phyloP scores from a whole-genome alignment of 768 basidiomycete genomes.

The Pseudohyphozyma bogoriensis region DNA sequence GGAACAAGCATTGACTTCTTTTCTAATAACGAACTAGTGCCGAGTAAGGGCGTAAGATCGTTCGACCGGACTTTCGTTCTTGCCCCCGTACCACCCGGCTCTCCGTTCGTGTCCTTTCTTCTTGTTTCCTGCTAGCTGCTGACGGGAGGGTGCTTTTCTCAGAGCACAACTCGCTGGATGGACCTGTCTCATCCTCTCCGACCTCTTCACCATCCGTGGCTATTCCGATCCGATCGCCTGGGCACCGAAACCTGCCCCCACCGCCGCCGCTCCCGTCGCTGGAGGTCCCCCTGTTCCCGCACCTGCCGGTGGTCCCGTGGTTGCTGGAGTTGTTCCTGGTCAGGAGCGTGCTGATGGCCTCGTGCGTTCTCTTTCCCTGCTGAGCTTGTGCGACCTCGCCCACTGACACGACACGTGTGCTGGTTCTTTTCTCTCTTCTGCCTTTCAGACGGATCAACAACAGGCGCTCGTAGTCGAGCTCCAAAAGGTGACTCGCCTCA shows the following conservation, averaged over 20 bases:
- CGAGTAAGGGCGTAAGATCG: conserved; percentile 68
- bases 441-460: conserved; percentile 55
- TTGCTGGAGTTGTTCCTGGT: not conserved
- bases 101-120: conserved; percentile 52
- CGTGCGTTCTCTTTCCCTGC: conserved; percentile 3
- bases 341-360: conserved; percentile 23
- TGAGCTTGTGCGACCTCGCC: not conserved
- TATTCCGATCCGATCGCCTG: conserved; percentile 76
- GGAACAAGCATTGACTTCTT: not conserved
- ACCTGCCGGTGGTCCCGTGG: conserved; percentile 3
- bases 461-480: conserved; percentile 60
- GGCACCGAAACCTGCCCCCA: conserved; percentile 42
- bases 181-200: conserved; percentile 82
- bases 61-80: conserved; percentile 90
- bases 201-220: conserved; percentile 70
- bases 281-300: conserved; percentile 7
- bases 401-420: conserved; percentile 4
- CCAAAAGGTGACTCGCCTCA: conserved; percentile 64
- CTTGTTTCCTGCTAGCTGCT: too few species aligned
- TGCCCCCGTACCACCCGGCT: conserved; percentile 65
- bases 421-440: too few species aligned
- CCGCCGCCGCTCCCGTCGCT: conserved; percentile 35
- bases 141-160: too few species aligned
- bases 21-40: too few species aligned
- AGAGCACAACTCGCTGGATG: conserved; percentile 76